phyloP scores from a whole-genome alignment of 441 rosid genomes.

The Arabidopsis lyrata region DNA sequence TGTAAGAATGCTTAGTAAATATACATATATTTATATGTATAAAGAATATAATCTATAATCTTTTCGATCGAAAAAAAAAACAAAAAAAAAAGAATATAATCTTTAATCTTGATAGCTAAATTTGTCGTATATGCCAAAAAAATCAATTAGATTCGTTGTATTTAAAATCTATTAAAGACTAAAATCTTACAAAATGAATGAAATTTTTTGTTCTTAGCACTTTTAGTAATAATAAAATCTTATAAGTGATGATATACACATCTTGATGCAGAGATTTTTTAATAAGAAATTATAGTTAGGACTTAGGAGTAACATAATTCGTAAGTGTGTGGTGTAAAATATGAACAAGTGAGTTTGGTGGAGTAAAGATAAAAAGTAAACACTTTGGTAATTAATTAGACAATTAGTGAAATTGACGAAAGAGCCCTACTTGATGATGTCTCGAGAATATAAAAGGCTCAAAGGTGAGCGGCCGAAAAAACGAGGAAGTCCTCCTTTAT shows the following conservation, averaged over 20 bases:
- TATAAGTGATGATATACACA: too few species aligned
- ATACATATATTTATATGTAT: background rate
- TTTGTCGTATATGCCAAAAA: background rate
- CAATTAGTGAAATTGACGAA: background rate
- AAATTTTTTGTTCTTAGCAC: too few species aligned
- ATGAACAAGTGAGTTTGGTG: background rate
- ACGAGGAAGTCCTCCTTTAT: slow-evolving; percentile 41
- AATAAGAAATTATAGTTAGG: too few species aligned
- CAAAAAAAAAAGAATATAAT: background rate
- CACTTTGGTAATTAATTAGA: slow-evolving; percentile 12
- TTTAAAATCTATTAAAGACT: too few species aligned
- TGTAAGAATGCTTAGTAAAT: background rate
- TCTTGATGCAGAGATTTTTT: too few species aligned
- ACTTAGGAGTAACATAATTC: too few species aligned
- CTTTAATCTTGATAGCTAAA: background rate
- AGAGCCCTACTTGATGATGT: slow-evolving; percentile 38
- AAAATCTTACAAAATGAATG: too few species aligned
- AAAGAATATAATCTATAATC: background rate
- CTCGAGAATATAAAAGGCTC: slow-evolving; percentile 32
- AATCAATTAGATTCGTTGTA: background rate
- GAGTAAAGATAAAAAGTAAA: background rate
- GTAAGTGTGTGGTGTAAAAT: too few species aligned
- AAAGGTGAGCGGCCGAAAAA: slow-evolving; percentile 45
- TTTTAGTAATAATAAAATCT: too few species aligned
- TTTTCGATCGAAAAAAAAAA: too few species aligned